Evolutionary conservation across 768 basidiomycete species (phyloP).

Genomic region (Mrakia hoshinonis): DNA sequence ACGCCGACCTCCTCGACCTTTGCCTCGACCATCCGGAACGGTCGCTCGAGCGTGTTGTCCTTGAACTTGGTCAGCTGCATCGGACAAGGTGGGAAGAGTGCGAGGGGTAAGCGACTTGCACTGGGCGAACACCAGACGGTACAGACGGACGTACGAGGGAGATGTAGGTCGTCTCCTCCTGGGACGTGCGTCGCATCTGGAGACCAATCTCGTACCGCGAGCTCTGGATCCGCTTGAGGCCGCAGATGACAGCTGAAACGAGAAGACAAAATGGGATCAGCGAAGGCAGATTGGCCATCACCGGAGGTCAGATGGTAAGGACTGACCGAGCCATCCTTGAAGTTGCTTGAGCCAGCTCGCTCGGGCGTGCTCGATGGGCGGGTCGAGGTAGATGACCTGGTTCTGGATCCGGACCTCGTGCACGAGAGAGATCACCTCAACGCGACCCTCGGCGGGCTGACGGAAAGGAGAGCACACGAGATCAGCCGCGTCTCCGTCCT

Average conservation of each 20-base stretch:
- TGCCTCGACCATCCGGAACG: slow-evolving; percentile 74
- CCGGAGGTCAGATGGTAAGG: not conserved
- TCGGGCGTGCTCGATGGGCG: slow-evolving; percentile 89
- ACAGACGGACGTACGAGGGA: slow-evolving; percentile 53
- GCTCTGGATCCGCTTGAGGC: slow-evolving; percentile 76
- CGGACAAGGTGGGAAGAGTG: not conserved
- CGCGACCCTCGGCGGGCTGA: slow-evolving; percentile 32
- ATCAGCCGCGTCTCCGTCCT: no score
- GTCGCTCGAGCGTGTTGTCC: slow-evolving; percentile 64
- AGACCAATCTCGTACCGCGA: slow-evolving; percentile 95
- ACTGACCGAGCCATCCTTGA: slow-evolving; percentile 75
- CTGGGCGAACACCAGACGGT: not conserved
- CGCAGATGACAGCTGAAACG: slow-evolving; percentile 67
- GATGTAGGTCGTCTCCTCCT: slow-evolving; percentile 68
- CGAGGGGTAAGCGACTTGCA: not conserved
- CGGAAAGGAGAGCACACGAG: not conserved
- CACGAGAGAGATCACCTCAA: slow-evolving; percentile 73
- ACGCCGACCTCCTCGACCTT: slow-evolving; percentile 79
- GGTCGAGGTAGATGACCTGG: slow-evolving; percentile 96
- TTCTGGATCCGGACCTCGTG: slow-evolving; percentile 98
- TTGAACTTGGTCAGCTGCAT: slow-evolving; percentile 62
- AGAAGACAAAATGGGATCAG: not conserved
- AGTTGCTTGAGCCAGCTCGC: slow-evolving; percentile 80
- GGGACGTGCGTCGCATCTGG: slow-evolving; percentile 62
- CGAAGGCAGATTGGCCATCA: not conserved